Conservation (phyloP, 2,329 filamentous ascomycete species). For the Fusarium bulbicola region DNA sequence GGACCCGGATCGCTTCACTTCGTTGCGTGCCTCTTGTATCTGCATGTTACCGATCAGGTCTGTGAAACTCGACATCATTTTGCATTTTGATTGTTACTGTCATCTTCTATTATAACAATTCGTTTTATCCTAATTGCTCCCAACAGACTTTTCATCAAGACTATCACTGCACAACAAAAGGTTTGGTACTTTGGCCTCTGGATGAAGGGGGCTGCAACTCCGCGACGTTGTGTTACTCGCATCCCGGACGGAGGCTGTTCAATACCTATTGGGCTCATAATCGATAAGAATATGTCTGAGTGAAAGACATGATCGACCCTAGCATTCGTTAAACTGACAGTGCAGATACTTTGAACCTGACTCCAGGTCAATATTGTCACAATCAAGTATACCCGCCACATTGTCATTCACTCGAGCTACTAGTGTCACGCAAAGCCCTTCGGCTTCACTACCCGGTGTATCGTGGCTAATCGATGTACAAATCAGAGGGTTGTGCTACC, state of each 20-base stretch:
- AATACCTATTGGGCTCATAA: neutral
- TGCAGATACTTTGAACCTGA: neutral
- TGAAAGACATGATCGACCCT: neutral
- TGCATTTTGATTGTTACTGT: constrained; percentile 12
- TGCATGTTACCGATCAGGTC: neutral
- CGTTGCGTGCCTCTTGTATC: neutral
- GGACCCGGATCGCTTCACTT: constrained; percentile 1
- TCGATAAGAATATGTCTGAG: neutral
- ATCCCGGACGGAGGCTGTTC: constrained; percentile 3
- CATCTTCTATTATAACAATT: neutral
- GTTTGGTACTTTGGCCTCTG: neutral
- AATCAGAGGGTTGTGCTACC: constrained; percentile 32
- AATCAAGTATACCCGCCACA: neutral
- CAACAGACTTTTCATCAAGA: neutral
- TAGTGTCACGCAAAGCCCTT: constrained; percentile 15
- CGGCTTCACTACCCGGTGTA: constrained; percentile 10
- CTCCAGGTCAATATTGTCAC: neutral
- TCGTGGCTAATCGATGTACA: constrained; percentile 24
- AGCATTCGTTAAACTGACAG: neutral
- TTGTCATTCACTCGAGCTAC: neutral
- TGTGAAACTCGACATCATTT: neutral
- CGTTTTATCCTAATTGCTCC: neutral
- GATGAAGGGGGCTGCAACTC: constrained; percentile 15
- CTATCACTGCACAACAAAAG: neutral
- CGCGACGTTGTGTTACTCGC: constrained; percentile 27